A percentile compares a stretch with the other conserved stretches of the same genome.
Evolutionary conservation across 805 yeast species (phyloP).

Genomic region (Sugiyamaella valdiviana): DNA sequence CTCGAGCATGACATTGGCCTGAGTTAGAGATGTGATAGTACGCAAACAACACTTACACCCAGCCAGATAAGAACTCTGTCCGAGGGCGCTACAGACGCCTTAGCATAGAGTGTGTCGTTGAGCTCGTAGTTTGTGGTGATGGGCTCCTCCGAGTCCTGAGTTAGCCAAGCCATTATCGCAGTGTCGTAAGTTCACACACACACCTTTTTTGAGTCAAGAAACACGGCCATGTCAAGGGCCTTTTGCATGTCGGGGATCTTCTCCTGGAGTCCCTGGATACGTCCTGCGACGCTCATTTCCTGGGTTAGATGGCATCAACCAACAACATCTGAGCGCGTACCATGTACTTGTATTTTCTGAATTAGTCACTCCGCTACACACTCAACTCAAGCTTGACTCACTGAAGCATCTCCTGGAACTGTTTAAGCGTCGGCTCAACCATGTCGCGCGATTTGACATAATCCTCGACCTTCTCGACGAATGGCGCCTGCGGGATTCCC

Average conservation of each 20-base stretch:
- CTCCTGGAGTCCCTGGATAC: conserved; percentile 42
- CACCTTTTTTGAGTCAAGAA: conserved; percentile 44
- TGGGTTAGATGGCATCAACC: conserved; percentile 22
- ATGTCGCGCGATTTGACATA: conserved; percentile 63
- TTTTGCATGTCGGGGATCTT: conserved; percentile 91
- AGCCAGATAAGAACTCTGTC: conserved; percentile 82
- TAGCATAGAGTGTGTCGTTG: conserved; percentile 86
- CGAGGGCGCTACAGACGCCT: conserved; percentile 62
- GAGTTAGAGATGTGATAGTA: conserved; percentile 1
- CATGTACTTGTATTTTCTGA: conserved; percentile 77
- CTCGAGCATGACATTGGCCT: conserved; percentile 92
- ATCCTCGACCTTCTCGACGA: conserved; percentile 75
- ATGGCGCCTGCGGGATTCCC: conserved; percentile 96
- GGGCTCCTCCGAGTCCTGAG: conserved; percentile 32
- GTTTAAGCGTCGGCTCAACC: conserved; percentile 59
- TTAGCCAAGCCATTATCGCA: conserved; percentile 15
- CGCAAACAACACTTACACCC: conserved; percentile 42
- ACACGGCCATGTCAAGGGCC: conserved; percentile 67
- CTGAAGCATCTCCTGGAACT: conserved; percentile 81
- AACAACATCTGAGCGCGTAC: conserved; percentile 49
- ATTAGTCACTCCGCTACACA: neutral
- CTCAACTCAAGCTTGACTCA: conserved; percentile 8
- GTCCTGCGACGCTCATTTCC: conserved; percentile 39
- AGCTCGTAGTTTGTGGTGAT: conserved; percentile 79
- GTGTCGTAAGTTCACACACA: conserved; percentile 8